Conservation (phyloP, 768 basidiomycete genomes). For the Serendipita indica region DNA sequence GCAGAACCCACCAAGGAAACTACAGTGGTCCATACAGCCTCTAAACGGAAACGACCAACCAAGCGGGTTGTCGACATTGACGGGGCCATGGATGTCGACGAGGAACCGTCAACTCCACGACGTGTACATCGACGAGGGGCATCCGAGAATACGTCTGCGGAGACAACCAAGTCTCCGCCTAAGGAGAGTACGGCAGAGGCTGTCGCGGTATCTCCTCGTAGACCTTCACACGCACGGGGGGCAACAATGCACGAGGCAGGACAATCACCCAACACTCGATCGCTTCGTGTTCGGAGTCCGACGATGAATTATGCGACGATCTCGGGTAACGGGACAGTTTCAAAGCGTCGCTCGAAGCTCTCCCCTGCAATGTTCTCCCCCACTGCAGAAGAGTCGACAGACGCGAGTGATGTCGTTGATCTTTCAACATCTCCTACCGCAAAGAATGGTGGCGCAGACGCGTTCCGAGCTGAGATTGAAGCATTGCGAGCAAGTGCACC, state of each 20-base stretch:
- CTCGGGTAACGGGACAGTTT: neutral
- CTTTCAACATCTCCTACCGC: neutral
- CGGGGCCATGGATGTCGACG: slow-evolving; percentile 25
- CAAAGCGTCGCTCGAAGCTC: neutral
- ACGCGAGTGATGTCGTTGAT: neutral
- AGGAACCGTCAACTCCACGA: neutral
- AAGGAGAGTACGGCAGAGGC: neutral
- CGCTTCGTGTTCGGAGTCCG: neutral
- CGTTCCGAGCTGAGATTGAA: slow-evolving; percentile 7
- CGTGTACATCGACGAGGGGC: neutral
- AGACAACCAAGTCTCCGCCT: neutral
- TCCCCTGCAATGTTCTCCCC: slow-evolving; percentile 3
- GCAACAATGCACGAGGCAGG: neutral
- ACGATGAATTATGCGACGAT: neutral
- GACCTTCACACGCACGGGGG: neutral
- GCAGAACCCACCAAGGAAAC: neutral
- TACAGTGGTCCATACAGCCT: neutral
- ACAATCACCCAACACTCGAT: neutral
- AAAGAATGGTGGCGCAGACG: neutral
- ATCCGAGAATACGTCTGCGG: neutral
- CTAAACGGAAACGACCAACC: slow-evolving; percentile 37
- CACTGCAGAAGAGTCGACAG: neutral
- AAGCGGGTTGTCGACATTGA: slow-evolving; percentile 73
- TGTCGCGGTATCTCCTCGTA: neutral
- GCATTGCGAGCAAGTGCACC: slow-evolving; percentile 1